Evolutionary conservation across 352 stramenopile genomes (phyloP), one percentile per base, ranked within the genome.

Genomic region (Plasmopara muralis): DNA sequence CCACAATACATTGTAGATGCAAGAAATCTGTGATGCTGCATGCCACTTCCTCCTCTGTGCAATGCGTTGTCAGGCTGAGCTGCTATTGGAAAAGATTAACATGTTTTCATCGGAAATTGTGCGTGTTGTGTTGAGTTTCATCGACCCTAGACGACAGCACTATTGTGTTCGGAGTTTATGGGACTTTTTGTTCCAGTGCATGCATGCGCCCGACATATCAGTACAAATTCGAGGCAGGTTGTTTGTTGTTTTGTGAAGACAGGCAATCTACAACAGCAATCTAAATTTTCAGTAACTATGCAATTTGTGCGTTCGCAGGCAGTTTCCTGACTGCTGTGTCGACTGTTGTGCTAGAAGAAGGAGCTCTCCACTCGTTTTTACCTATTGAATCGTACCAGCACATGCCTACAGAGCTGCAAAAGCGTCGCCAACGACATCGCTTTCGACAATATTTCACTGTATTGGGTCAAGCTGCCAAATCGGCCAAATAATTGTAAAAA

Each of bases 181-280:
- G 74, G 68, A 86, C 44, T 87, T 89, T 51, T 55, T 89, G 28
- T 87, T 83, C 53, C 70, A 87, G 35, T 67, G 83, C n/a, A 49
- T 89, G 8, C 76, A 89, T 53, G 73, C 74, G 8, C 72, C 74
- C 14, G 74, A 82, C 34, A 61, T 85, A n/a, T 45, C 72, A 10
- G 39, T 44, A 4, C 48, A 66, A 29, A 72, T 79, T 13, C 59
- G 71, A 78, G 64, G 70, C 60, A 54, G 37, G 62, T 53, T 33
- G 7, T 30, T 40, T 13, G 9, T 37, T 29, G 18, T 15, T 12
- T 35, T 13, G 1, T 15, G 39, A 8, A 25, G 25, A 1, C 8
- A 45, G 45, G 16, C 4, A 8, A 49, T 48, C 31, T 55, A 48
- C 47, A 7, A 37, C 41, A 51, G 10, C 33, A 18, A 37, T 20